A percentile compares a stretch with the other conserved stretches of the same genome.
phyloP scores from a whole-genome alignment of 805 yeast genomes.

The Scheffersomyces lignosus region DNA sequence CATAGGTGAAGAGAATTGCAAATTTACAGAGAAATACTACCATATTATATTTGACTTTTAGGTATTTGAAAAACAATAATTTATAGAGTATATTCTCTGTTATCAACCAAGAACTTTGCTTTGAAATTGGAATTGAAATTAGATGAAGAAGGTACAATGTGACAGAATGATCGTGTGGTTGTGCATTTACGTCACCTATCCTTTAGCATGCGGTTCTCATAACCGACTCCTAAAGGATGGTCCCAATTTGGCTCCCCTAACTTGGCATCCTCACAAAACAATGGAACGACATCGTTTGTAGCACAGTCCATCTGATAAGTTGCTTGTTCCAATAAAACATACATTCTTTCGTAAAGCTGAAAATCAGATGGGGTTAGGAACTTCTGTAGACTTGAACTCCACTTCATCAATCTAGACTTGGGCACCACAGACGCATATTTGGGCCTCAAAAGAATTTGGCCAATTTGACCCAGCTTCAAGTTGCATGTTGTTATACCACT shows the following conservation, averaged over 20 bases:
- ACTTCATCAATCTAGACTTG: conserved; percentile 10
- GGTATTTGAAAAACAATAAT: too few relatives aligned
- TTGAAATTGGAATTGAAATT: too few relatives aligned
- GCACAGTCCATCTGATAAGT: conserved; percentile 18
- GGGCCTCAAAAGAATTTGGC: conserved; percentile 21
- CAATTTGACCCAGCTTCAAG: conserved; percentile 15
- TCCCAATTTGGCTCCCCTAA: conserved; percentile 21
- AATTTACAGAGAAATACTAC: too few relatives aligned
- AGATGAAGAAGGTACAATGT: too few relatives aligned
- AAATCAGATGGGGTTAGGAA: conserved; percentile 11
- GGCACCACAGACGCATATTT: conserved; percentile 10
- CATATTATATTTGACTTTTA: too few relatives aligned
- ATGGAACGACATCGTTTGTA: conserved; percentile 21
- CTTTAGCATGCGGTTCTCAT: too few relatives aligned
- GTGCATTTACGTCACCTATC: conserved; percentile 4
- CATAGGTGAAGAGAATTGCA: too few relatives aligned
- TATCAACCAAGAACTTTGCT: too few relatives aligned
- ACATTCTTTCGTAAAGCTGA: conserved; percentile 6
- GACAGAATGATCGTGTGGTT: too few relatives aligned
- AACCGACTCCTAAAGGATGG: conserved; percentile 17
- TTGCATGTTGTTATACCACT: conserved; percentile 15
- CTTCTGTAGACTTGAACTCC: conserved; percentile 9
- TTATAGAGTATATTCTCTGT: too few relatives aligned
- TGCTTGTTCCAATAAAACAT: conserved; percentile 10
- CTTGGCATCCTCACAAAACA: conserved; percentile 16